These are phyloP conservation scores for Boechera stricta DNA, from an alignment of 345 rosid genomes.

Conservation along the genomic window DNA sequence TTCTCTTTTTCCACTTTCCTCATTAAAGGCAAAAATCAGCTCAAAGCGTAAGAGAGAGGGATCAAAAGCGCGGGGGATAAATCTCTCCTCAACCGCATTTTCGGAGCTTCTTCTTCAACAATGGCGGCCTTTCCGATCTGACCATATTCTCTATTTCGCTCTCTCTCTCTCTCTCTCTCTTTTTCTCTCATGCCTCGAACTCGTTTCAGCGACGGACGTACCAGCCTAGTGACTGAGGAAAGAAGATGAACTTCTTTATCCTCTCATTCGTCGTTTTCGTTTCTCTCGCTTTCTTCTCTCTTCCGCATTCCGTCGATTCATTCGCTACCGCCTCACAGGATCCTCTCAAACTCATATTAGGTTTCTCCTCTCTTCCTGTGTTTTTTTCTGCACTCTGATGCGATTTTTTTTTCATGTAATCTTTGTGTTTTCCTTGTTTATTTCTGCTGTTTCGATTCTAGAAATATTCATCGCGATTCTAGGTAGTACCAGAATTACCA, in stretches of 20 bases:
- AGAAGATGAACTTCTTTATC: conserved; percentile 31
- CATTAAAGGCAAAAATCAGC: conserved; percentile 24
- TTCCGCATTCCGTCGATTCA: conserved; percentile 33
- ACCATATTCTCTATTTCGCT: background rate
- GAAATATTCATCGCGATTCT: background rate
- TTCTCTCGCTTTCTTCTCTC: background rate
- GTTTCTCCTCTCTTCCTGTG: conserved; percentile 42
- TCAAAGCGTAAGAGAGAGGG: background rate
- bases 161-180: background rate
- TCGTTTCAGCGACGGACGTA: conserved; percentile 18
- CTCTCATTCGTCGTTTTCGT: conserved; percentile 7
- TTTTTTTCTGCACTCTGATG: background rate
- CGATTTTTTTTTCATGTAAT: background rate
- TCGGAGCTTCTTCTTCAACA: conserved; percentile 23
- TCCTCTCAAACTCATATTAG: conserved; percentile 65
- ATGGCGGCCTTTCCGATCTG: conserved; percentile 32
- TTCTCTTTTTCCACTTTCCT: conserved; percentile 16
- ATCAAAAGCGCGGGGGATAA: conserved; percentile 35
- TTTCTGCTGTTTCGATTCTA: background rate
- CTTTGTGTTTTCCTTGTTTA: background rate
- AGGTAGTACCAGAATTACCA: background rate
- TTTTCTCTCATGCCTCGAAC: conserved; percentile 28
- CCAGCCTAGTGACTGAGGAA: conserved; percentile 13
- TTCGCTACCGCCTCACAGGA: conserved; percentile 40
- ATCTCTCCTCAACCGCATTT: conserved; percentile 38